Evolutionary conservation across 129 eudicot genomes (phyloP), one percentile per base, ranked within the genome.

Genomic region (Flaveria robusta): DNA sequence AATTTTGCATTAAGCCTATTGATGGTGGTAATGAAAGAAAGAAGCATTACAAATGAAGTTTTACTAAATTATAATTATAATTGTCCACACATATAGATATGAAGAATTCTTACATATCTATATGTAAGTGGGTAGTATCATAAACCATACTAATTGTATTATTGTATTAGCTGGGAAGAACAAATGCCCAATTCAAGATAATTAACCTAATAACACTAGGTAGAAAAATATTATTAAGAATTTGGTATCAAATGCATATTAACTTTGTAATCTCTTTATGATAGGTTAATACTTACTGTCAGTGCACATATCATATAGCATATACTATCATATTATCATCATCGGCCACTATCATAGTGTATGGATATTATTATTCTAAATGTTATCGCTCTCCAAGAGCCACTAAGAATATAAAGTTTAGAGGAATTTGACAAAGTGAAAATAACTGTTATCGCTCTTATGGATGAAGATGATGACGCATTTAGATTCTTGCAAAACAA

Each of bases 401-500:
- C 66, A 76, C 81, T 66, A 67, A 12, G 74, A 66, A 76, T 76
- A 67, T 15, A 67, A 67, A 67, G 12, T 41, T 10, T 18, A 62
- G 5, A 31, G 59, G 42, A 62, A 34, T 15, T 24, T 34, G 7
- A 51, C 54, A 52, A 54, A 66, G 42, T 55, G 51, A 66, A 29
- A 18, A 18, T 19, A 50, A 75, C 71, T 27, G 45, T 47, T 74
- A 65, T 27, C 16, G 62, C 18, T 37, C 73, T 19, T 76, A 49
- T 75, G 58, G 31, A 56, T 22, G 31, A 56, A 56, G 64, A 64
- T 64, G 79, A 29, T 63, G 72, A 64, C 47, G 52, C 63, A 22
- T 64, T 18, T 46, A 49, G 63, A 63, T 63, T 75, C 64, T 64
- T 74, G 63, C 71, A 45, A 15, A 59, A 26, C 4, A 29, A 52